Conservation (phyloP, 176 grass and related monocot species). For the Saccharum officinarum region DNA sequence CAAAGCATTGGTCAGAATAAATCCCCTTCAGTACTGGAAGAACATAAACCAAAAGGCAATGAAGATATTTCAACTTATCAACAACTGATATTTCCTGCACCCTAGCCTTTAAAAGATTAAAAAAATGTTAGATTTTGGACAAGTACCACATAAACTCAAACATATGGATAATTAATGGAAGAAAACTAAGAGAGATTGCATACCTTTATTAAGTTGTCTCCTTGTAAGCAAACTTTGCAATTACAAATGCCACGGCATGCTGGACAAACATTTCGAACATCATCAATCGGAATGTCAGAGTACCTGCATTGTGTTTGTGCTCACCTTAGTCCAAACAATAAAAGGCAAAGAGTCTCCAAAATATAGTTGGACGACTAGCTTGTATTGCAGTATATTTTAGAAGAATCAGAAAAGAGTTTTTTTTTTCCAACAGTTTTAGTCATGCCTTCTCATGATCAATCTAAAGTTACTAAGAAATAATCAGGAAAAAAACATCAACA, state of each 20-base stretch:
- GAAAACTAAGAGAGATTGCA: slow-evolving; percentile 22
- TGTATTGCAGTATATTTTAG: background rate
- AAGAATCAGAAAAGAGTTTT: slow-evolving; percentile 7
- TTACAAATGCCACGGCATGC: slow-evolving; percentile 98
- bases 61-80: slow-evolving; percentile 95
- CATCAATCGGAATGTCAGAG: slow-evolving; percentile 75
- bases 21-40: slow-evolving; percentile 88
- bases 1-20: slow-evolving; percentile 79
- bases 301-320: slow-evolving; percentile 59
- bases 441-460: slow-evolving; percentile 6
- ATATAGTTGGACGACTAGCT: background rate
- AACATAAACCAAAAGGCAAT: slow-evolving; percentile 79
- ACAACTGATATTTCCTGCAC: slow-evolving; percentile 77
- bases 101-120: slow-evolving; percentile 64
- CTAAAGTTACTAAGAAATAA: background rate
- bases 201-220: slow-evolving; percentile 91
- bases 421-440: background rate
- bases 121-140: slow-evolving; percentile 1
- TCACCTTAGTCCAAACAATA: slow-evolving; percentile 23
- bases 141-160: slow-evolving; percentile 15
- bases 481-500: background rate
- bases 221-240: slow-evolving; percentile 82
- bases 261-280: slow-evolving; percentile 78
- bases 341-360: background rate
- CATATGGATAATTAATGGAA: slow-evolving; percentile 22